A percentile compares a stretch with the other conserved stretches of the same genome.
Evolutionary conservation across 2,329 filamentous ascomycete species (phyloP).

Genomic region (Diaporthe humulicola): DNA sequence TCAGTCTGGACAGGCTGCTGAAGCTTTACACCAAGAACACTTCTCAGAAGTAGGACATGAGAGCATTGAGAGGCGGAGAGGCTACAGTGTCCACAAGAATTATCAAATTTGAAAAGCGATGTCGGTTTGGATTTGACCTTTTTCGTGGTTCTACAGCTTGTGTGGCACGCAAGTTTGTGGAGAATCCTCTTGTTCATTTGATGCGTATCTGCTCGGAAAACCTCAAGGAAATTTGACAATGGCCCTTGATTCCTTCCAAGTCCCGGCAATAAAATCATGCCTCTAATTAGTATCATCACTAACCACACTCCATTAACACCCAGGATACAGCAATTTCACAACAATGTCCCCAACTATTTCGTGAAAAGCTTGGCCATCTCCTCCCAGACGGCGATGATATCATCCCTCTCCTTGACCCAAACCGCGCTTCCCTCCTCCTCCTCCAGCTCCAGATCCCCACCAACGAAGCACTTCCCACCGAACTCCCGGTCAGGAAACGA

Average conservation of each 20-base stretch:
- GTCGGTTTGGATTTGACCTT: no score
- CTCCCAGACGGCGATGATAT: conserved; percentile 42
- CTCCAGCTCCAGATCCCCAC: conserved; percentile 40
- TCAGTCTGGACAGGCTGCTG: no score
- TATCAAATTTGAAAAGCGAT: neutral
- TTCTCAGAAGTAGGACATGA: no score
- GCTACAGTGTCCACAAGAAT: neutral
- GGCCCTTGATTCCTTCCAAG: no score
- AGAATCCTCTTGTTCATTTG: neutral
- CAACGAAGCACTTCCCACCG: conserved; percentile 32
- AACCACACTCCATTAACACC: neutral
- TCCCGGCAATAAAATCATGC: neutral
- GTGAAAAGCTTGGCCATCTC: conserved; percentile 38
- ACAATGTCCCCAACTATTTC: neutral
- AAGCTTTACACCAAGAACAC: neutral
- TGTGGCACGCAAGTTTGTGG: neutral
- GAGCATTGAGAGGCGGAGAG: neutral
- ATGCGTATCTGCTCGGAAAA: neutral
- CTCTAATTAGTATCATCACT: neutral
- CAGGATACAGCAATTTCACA: no score
- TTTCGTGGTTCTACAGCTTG: neutral
- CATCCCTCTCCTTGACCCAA: conserved; percentile 41
- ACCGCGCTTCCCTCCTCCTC: neutral
- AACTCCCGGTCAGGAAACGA: conserved; percentile 42
- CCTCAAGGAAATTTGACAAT: no score